Base-by-base conservation (phyloP, 371 early-diverging fungal genomes). In the Mortierella sp. region DNA sequence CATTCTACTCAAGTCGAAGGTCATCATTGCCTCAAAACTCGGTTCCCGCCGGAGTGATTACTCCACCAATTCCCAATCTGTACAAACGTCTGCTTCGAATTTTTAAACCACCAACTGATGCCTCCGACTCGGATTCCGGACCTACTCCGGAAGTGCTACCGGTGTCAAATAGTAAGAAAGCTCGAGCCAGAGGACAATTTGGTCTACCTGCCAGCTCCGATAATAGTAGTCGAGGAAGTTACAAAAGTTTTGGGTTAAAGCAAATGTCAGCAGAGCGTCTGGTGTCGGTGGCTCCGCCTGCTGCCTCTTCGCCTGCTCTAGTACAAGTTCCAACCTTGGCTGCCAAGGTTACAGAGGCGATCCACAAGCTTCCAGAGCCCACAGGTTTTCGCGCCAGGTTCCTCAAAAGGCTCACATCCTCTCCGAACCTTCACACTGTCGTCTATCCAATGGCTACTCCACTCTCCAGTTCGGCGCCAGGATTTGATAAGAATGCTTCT, bases 21-120 rank as follows among this genome's bases (percentile, higher is more conserved):
- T 3, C 64, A 5, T 14, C 32, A 16, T 11, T 35, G 16, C 30
- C 28, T n/a, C 63, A 61, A 26, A n/a, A 5, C 51, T 5, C 11
- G 32, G 12, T 30, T 54, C 45, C 51, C 11, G 26, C 40, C 2
- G 58, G 66, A 0, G 54, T 24, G 26, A 10, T n/a, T 24, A 24
- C 26, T 12, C 54, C 54, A 10, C 67, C 72, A 2, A 62, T 75
- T 49, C 72, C 72, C 12, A 80, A 68, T 2, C 22, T 80, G 24
- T 80, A 80, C 63, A 71, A 57, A 39, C 71, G 75, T 5, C 59
- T 80, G 2, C 51, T 80, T 32, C 54, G 69, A 30, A 51, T 80
- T 1, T 80, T 80, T 58, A 80, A 68, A 20, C 75, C 75, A 0
- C 75, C 80, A 8, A 32, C 72, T 16, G 80, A 80, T 5, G 62